A percentile compares a stretch with the other conserved stretches of the same genome.
These are phyloP conservation scores for Warburgia ugandensis DNA, from an alignment of 164 flowering plant genomes.

Conservation along the genomic window DNA sequence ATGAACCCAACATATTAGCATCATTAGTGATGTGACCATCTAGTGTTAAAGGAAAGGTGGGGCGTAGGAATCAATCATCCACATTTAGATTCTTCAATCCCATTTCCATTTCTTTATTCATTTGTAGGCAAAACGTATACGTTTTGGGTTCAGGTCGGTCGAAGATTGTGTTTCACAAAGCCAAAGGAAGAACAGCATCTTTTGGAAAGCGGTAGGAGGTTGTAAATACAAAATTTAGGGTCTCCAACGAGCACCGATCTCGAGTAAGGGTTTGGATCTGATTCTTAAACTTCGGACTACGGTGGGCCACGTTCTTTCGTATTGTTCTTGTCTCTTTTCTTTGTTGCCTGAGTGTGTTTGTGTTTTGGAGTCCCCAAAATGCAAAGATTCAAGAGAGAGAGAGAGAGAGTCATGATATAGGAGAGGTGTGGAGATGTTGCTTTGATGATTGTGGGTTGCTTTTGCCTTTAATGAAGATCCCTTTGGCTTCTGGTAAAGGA, in stretches of 20 bases:
- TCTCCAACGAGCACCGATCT: slow-evolving; percentile 43
- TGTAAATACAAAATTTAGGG: slow-evolving; percentile 6
- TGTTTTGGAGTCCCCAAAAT: background rate
- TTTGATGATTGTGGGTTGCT: slow-evolving; percentile 10
- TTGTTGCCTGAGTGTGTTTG: background rate
- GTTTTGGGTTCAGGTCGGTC: background rate
- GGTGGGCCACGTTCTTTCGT: background rate
- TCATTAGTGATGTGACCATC: no score
- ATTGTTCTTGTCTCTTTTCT: background rate
- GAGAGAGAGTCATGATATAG: background rate
- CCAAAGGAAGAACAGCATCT: slow-evolving; percentile 39
- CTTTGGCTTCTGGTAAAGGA: slow-evolving; percentile 3
- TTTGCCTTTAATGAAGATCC: slow-evolving; percentile 6
- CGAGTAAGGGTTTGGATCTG: slow-evolving; percentile 30
- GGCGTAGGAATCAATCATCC: no score
- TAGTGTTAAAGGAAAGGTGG: no score
- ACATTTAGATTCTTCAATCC: no score
- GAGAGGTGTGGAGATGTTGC: slow-evolving; percentile 8
- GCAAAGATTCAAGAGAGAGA: background rate
- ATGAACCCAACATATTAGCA: no score
- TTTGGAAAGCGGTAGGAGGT: slow-evolving; percentile 65
- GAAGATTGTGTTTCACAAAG: slow-evolving; percentile 23
- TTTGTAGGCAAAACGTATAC: background rate
- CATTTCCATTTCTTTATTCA: no score
- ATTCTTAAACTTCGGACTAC: background rate